Evolutionary conservation across 139 green algal species (phyloP), one percentile per base, ranked within the genome.

Genomic region (Haematococcus sp.): DNA sequence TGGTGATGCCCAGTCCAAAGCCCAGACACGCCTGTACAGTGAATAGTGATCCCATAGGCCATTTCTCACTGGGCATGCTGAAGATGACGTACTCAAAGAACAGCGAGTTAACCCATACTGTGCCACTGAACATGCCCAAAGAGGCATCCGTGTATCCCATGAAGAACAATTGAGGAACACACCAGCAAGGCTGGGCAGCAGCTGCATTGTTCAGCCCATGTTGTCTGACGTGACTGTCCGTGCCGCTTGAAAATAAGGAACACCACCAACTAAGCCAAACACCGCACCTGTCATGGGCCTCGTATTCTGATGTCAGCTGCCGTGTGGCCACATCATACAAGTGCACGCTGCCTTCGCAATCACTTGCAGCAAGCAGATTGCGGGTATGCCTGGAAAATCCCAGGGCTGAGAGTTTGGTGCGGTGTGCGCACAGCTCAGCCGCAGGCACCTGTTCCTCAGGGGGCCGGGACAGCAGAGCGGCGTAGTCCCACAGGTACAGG

Each of bases 11-110:
- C 87, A 95, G 73, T 96, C 91, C 11, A 97, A 84, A 13, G 71
- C 88, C 94, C 94, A 98, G 28, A 97, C 87, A 19, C 94, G 86
- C 73, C 88, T 49, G 40, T 49, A 11, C 40, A 49, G 40, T 11
- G 11, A 49, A 7, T 19, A 49, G 11, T 7, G n/a, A n/a, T n/a
- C n/a, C n/a, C n/a, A n/a, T n/a, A n/a, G n/a, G n/a, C n/a, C n/a
- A n/a, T n/a, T n/a, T n/a, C n/a, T n/a, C n/a, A n/a, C n/a, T n/a
- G n/a, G n/a, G n/a, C n/a, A n/a, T n/a, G n/a, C n/a, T n/a, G n/a
- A n/a, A n/a, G n/a, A n/a, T n/a, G n/a, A n/a, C n/a, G n/a, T n/a
- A n/a, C n/a, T n/a, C n/a, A n/a, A n/a, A n/a, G n/a, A n/a, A n/a
- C n/a, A n/a, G n/a, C n/a, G n/a, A n/a, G n/a, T n/a, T n/a, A n/a